phyloP scores from a whole-genome alignment of 768 basidiomycete species.

The Dendrothele bispora region DNA sequence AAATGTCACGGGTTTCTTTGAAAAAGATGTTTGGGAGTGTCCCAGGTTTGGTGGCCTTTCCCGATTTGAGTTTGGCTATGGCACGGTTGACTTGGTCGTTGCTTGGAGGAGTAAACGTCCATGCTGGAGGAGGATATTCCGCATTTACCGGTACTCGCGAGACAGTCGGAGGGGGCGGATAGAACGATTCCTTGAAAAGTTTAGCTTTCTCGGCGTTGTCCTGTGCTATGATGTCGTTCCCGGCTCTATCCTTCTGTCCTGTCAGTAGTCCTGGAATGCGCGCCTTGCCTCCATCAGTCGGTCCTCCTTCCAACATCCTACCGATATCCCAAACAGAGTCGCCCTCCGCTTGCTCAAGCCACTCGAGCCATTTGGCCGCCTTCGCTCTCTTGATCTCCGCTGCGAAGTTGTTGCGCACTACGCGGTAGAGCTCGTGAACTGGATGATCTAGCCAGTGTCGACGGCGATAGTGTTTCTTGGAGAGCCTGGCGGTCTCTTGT shows the following conservation, averaged over 20 bases:
- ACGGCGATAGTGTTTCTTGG: background rate
- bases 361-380: constrained; percentile 21
- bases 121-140: constrained; percentile 11
- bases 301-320: background rate
- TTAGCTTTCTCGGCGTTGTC: too few relatives aligned
- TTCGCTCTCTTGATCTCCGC: constrained; percentile 17
- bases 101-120: background rate
- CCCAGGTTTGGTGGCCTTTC: constrained; percentile 22
- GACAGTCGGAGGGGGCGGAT: too few relatives aligned
- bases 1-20: constrained; percentile 21
- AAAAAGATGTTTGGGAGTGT: constrained; percentile 26
- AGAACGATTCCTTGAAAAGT: too few relatives aligned
- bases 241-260: too few relatives aligned
- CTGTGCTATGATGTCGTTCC: too few relatives aligned
- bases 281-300: background rate
- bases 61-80: constrained; percentile 10
- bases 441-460: constrained; percentile 3
- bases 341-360: constrained; percentile 13
- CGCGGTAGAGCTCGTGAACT: background rate
- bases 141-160: background rate
- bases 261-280: background rate
- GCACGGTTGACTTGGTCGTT: constrained; percentile 16
- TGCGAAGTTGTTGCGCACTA: constrained; percentile 1
- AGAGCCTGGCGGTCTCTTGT: background rate
- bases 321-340: constrained; percentile 18